phyloP scores from a whole-genome alignment of 2,329 filamentous ascomycete genomes.

The Scytalidium sp. region DNA sequence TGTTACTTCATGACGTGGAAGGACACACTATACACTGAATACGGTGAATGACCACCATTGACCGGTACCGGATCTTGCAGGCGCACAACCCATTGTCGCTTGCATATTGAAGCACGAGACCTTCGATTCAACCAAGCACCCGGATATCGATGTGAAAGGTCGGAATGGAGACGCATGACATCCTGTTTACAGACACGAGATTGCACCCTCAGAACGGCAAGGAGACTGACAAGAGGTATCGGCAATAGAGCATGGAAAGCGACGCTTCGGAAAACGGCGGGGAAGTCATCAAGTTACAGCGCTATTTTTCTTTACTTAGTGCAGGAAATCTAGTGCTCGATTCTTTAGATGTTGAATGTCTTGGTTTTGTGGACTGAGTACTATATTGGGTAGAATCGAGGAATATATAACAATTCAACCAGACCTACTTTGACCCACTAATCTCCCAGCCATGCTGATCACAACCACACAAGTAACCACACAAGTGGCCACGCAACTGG shows the following conservation, averaged over 20 bases:
- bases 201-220: slow-evolving; percentile 8
- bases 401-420: too few species aligned
- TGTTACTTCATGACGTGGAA: slow-evolving; percentile 9
- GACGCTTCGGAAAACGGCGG: slow-evolving; percentile 8
- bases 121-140: slow-evolving; percentile 9
- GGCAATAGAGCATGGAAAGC: slow-evolving; percentile 9
- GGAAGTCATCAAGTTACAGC: slow-evolving; percentile 7
- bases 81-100: slow-evolving; percentile 16
- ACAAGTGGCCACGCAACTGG: too few species aligned
- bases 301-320: slow-evolving; percentile 11
- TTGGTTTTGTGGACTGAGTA: slow-evolving; percentile 3
- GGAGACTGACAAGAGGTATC: slow-evolving; percentile 9
- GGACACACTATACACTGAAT: slow-evolving; percentile 8
- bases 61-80: slow-evolving; percentile 11
- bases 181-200: slow-evolving; percentile 9
- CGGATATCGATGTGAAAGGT: slow-evolving; percentile 12
- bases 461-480: too few species aligned
- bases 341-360: not conserved
- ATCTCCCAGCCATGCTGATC: too few species aligned
- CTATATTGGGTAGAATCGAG: too few species aligned
- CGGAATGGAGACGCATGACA: slow-evolving; percentile 12
- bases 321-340: slow-evolving; percentile 5
- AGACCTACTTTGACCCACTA: too few species aligned
- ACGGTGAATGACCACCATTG: slow-evolving; percentile 10
- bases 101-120: slow-evolving; percentile 10